Evolutionary conservation across 129 eudicot genomes (phyloP), one percentile per base, ranked within the genome.

Genomic region (Saussurea involucrata): DNA sequence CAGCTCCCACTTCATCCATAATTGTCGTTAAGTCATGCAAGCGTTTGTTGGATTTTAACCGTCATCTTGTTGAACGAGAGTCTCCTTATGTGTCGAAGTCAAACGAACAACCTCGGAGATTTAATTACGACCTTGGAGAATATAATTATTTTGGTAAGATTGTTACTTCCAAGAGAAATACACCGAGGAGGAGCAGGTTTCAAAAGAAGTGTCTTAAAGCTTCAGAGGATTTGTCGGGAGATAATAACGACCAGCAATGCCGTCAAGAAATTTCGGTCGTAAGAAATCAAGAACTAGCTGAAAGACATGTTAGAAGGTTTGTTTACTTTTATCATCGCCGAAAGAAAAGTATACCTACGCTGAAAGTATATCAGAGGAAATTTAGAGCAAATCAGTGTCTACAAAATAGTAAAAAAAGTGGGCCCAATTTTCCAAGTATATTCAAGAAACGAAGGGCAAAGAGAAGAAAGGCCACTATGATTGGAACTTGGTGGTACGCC

Each of bases 131-230:
- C 60, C 28, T 53, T 82, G 74, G 49, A 33, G 21, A 5, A 37
- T 64, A 13, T 64, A 31, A 24, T 40, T 28, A 1, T 66, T 66
- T 32, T 53, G 63, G 64, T 27, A 71, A 71, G 61, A 33, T 63
- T 63, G 70, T 76, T 76, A 76, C 82, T 25, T 64, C 82, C 34
- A 82, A 76, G 78, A 82, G 85, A 76, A 82, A 58, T 76, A 72
- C 77, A 49, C 73, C 36, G 2, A 76, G 67, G 74, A 76, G 40
- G 63, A 76, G 77, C 55, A 82, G 42, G 69, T 69, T 61, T 63
- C 72, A 1, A 44, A 76, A 76, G 13, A 64, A 70, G 58, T 40
- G 44, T 63, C 66, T 63, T n/a, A 27, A 72, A 29, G 37, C 58
- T 63, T 63, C 67, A 9, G 55, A 72, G 17, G 68, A 83, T 36